Evolutionary conservation across 768 basidiomycete species (phyloP), one percentile per base, ranked within the genome.

Genomic region (Leucocoprinus sp.): DNA sequence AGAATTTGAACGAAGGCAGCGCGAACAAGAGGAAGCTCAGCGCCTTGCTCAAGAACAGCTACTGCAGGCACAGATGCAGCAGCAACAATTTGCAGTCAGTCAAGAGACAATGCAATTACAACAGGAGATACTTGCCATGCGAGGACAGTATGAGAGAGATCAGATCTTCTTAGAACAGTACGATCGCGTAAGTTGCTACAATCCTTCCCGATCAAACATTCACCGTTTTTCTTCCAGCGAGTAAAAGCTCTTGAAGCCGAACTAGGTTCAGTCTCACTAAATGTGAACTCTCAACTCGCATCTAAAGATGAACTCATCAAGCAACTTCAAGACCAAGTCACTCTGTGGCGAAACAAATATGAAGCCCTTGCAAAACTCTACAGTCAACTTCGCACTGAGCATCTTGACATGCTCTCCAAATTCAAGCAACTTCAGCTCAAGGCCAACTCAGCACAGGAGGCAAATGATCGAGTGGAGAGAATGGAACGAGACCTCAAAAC

Each of bases 401-500:
- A 99, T 65, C 73, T 99, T 35, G 96, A 99, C 50, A 88, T 98
- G 81, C 78, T 99, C 43, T 78, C 85, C 52, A 97, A 95, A 66
- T 93, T 88, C 75, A 99, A 98, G 70, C 84, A 88, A 54, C 78
- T 97, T 76, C 93, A 98, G 60, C 76, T 98, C 51, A 97, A 96
- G 62, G 96, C 96, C 14, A 96, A 93, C 59, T 96, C 93, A 27
- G 93, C 96, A 0, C 95, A 98, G 62, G 96, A 98, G 64, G 89
- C 93, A 22, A 85, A 98, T 36, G 95, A 99, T 62, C 83, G 83
- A 54, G 97, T 99, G 93, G 96, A 98, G 63, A 74, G 93, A 48
- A 98, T 98, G 93, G 96, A 99, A 61, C 74, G 93, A 26, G 96
- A 99, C 60, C 70, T 98, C 55, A 99, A 98, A 67, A 75, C 89